Percentiles rank a stretch among this genome's conserved stretches.
Evolutionary conservation across 2,329 filamentous ascomycete species (phyloP).

Genomic region (Colletotrichum gloeosporioides): DNA sequence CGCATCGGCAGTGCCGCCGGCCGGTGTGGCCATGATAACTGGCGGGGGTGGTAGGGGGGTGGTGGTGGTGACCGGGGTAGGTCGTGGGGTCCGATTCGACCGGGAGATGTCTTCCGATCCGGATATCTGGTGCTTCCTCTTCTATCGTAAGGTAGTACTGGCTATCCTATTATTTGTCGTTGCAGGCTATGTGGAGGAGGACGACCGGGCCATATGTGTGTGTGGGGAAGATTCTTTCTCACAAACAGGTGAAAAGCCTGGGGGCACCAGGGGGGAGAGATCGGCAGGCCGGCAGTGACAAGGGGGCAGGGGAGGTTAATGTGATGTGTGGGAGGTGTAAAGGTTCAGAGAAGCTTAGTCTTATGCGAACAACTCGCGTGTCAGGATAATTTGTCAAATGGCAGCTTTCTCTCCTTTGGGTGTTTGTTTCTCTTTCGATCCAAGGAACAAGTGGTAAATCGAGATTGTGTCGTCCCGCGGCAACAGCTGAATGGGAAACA

Average conservation of each 20-base stretch:
- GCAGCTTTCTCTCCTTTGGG: not conserved
- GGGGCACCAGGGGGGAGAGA: not conserved
- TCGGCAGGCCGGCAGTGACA: not conserved
- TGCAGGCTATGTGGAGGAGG: constrained; percentile 8
- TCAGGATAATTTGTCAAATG: constrained; percentile 3
- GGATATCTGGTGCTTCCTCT: not conserved
- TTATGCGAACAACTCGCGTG: not conserved
- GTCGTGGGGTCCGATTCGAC: not conserved
- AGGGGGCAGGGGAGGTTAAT: not conserved
- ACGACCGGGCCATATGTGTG: constrained; percentile 17
- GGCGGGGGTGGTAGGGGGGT: not conserved
- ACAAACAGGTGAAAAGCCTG: not conserved
- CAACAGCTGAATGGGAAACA: not conserved
- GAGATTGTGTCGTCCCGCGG: not conserved
- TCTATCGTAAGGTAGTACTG: not conserved
- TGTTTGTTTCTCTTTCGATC: not conserved
- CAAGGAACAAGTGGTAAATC: not conserved
- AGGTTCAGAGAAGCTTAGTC: constrained; percentile 2
- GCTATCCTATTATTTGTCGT: not conserved
- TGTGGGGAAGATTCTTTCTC: not conserved
- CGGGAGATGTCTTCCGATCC: not conserved
- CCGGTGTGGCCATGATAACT: constrained; percentile 18
- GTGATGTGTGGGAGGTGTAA: not conserved
- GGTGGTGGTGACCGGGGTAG: not conserved
- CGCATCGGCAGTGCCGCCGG: constrained; percentile 11